Base-by-base conservation (phyloP, 2,329 filamentous ascomycete species). In the Aspergillus nomiae region DNA sequence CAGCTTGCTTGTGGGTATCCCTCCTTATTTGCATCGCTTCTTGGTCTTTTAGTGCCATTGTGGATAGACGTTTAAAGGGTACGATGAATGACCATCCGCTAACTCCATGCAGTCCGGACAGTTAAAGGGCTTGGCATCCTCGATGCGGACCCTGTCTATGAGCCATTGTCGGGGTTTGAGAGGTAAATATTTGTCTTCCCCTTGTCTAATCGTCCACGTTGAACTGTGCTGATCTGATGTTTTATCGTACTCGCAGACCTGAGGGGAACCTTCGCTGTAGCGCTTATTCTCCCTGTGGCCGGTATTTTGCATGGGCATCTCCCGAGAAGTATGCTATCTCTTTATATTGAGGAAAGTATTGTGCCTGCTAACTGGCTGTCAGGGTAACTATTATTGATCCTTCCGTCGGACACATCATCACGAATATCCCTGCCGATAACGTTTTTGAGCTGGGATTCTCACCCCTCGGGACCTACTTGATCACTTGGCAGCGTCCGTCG, bases 371-470 rank as follows among this genome's bases (percentile, higher is more conserved):
- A 69, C 61, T n/a, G 55, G 32, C 24, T 30, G 9, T 32, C 65
- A 90, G 89, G 75, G 94, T 99, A 74, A 89, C 86, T 70, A 89
- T 98, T 69, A 85, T 96, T 73, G 92, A 98, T 78, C 87, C 94
- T 67, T 90, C 90, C 51, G 85, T 84, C 69, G 94, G 94, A 72
- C 83, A 89, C 71, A 81, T 90, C 69, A 83, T 96, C 74, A 88
- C 92, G 66, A 89, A 86, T 41, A 86, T 99, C 56, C 86, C 90
- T 63, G 87, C 93, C 50, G 82, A 90, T 63, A 94, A 96, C 75
- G 93, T 98, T 68, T 97, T 92, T 82, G 95, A 99, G 78, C 84
- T 99, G 64, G 92, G 90, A 68, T 99, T 99, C 82, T 99, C 95
- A 30, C 95, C 94, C 6, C 85, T 89, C 61, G 95, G 95, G 65